Evolutionary conservation across 2,329 filamentous ascomycete species (phyloP).

Genomic region (Clarireedia paspali): DNA sequence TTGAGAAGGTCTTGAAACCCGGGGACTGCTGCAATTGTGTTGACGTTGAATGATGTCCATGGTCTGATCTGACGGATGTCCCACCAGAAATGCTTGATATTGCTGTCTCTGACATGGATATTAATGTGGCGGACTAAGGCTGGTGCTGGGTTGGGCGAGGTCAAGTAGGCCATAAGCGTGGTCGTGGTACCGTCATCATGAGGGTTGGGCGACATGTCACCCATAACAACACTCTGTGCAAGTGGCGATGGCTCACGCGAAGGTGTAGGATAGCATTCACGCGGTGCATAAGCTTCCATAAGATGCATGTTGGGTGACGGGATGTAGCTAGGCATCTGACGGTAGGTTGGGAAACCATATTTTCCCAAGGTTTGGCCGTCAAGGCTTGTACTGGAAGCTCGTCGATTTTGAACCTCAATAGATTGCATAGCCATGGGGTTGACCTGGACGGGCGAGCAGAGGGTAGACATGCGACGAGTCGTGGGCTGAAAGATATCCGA

Average conservation of each 20-base stretch:
- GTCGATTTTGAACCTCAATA: slow-evolving; percentile 39
- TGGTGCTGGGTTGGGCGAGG: slow-evolving; percentile 70
- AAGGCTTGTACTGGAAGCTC: slow-evolving; percentile 60
- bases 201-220: slow-evolving; percentile 28
- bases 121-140: slow-evolving; percentile 74
- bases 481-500: slow-evolving; percentile 21
- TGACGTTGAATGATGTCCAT: slow-evolving; percentile 73
- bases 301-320: slow-evolving; percentile 21
- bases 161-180: slow-evolving; percentile 72
- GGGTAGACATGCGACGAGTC: slow-evolving; percentile 24
- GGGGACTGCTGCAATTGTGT: slow-evolving; percentile 64
- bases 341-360: slow-evolving; percentile 80
- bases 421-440: slow-evolving; percentile 20
- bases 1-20: slow-evolving; percentile 66
- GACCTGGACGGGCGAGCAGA: slow-evolving; percentile 26
- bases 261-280: slow-evolving; percentile 29
- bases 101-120: slow-evolving; percentile 56
- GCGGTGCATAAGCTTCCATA: slow-evolving; percentile 36
- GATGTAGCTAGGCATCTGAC: slow-evolving; percentile 57
- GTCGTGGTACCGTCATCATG: slow-evolving; percentile 42
- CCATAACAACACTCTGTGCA: slow-evolving; percentile 25
- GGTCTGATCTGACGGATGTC: slow-evolving; percentile 80
- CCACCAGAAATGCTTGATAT: slow-evolving; percentile 88
- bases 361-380: slow-evolving; percentile 59
- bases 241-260: slow-evolving; percentile 40